Evolutionary conservation across 495 filamentous ascomycete genomes (phyloP).

Genomic region (Pyrenopolyporus hunteri): DNA sequence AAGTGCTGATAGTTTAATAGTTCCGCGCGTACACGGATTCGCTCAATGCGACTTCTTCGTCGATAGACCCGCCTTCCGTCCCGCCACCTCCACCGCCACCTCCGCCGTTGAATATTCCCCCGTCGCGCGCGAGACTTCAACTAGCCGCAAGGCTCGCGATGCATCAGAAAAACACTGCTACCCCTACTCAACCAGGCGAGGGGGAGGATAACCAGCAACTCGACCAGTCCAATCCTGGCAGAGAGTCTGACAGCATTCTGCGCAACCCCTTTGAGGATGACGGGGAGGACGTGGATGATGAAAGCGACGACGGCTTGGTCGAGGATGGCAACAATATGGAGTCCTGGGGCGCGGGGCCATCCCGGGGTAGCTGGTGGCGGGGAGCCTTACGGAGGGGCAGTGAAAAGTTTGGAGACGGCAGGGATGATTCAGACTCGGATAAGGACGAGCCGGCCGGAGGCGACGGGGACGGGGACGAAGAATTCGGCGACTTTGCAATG

Average conservation of each 20-base stretch:
- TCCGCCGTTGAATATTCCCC: slow-evolving; percentile 76
- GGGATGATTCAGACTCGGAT: slow-evolving; percentile 52
- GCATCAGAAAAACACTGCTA: slow-evolving; percentile 68
- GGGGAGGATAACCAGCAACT: slow-evolving; percentile 36
- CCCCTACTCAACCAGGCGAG: slow-evolving; percentile 42
- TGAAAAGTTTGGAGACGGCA: slow-evolving; percentile 54
- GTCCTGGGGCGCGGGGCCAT: slow-evolving; percentile 41
- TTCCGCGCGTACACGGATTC: slow-evolving; percentile 59
- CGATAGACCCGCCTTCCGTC: slow-evolving; percentile 56
- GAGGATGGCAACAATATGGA: slow-evolving; percentile 44
- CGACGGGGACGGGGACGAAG: slow-evolving; percentile 56
- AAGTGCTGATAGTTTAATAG: slow-evolving; percentile 39
- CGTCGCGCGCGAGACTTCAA: slow-evolving; percentile 85
- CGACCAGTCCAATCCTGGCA: slow-evolving; percentile 33
- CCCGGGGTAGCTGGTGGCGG: slow-evolving; percentile 54
- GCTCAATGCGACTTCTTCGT: slow-evolving; percentile 46
- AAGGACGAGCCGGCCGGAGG: slow-evolving; percentile 48
- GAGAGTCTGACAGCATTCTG: slow-evolving; percentile 35
- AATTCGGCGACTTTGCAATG: slow-evolving; percentile 61
- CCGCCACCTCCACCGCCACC: slow-evolving; percentile 62
- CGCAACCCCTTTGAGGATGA: slow-evolving; percentile 58
- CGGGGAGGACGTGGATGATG: slow-evolving; percentile 52
- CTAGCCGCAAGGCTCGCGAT: slow-evolving; percentile 81
- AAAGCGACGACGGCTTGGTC: slow-evolving; percentile 50
- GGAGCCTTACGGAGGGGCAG: slow-evolving; percentile 44